These are phyloP conservation scores for Rachicladosporium sp. DNA, from an alignment of 2,329 filamentous ascomycete genomes.

Conservation along the genomic window DNA sequence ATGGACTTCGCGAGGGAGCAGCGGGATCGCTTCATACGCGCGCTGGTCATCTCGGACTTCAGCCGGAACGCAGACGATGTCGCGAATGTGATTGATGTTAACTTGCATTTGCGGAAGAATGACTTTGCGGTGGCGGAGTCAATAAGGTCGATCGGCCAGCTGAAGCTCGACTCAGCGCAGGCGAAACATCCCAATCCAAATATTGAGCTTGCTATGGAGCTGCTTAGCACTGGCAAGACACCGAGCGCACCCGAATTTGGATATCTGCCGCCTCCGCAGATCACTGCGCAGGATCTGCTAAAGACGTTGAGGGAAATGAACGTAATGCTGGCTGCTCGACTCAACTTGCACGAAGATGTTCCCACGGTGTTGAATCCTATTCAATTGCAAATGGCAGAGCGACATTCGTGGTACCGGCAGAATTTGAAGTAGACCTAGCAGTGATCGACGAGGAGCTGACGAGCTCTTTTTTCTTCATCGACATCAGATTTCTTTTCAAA, in stretches of 20 bases:
- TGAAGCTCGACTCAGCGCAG: slow-evolving; percentile 59
- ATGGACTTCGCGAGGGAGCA: slow-evolving; percentile 68
- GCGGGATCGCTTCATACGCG: slow-evolving; percentile 83
- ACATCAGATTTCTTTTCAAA: slow-evolving; percentile 71
- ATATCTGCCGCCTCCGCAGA: slow-evolving; percentile 58
- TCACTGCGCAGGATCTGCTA: slow-evolving; percentile 60
- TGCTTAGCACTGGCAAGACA: slow-evolving; percentile 66
- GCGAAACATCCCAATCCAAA: slow-evolving; percentile 82
- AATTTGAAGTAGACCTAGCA: slow-evolving; percentile 89
- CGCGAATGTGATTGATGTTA: slow-evolving; percentile 78
- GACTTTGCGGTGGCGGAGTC: slow-evolving; percentile 25
- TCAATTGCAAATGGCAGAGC: slow-evolving; percentile 73
- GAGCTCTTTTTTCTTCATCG: slow-evolving; percentile 87
- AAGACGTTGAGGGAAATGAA: slow-evolving; percentile 71
- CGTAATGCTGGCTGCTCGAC: slow-evolving; percentile 64
- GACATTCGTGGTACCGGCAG: slow-evolving; percentile 69
- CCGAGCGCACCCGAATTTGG: slow-evolving; percentile 69
- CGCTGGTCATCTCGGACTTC: slow-evolving; percentile 84
- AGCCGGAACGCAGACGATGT: slow-evolving; percentile 66
- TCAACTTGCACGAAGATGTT: slow-evolving; percentile 76
- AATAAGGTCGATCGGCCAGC: slow-evolving; percentile 28
- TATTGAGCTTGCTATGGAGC: slow-evolving; percentile 74
- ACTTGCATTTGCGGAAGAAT: slow-evolving; percentile 49
- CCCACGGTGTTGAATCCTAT: slow-evolving; percentile 70
- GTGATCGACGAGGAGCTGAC: slow-evolving; percentile 77